phyloP scores from a whole-genome alignment of 345 rosid species.

The Hirschfeldia incana region DNA sequence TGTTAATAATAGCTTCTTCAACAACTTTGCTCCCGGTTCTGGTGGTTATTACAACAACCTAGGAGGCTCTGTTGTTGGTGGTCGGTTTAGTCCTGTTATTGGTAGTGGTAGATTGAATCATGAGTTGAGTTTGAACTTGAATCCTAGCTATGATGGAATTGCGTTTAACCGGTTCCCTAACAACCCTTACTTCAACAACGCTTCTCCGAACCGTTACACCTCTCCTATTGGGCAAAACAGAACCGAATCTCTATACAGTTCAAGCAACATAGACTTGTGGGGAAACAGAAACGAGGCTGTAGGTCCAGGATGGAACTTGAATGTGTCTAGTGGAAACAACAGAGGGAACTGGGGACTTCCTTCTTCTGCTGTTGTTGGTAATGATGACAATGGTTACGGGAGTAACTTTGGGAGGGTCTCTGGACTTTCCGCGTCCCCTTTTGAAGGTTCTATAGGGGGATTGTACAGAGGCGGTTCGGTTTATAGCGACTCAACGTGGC shows the following conservation, averaged over 20 bases:
- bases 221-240: constrained; percentile 69
- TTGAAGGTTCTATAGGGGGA: constrained; percentile 66
- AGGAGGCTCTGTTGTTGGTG: constrained; percentile 69
- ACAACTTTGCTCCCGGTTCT: constrained; percentile 61
- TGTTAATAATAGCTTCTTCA: constrained; percentile 60
- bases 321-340: constrained; percentile 58
- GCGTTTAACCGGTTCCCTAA: constrained; percentile 46
- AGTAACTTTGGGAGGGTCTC: constrained; percentile 50
- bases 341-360: constrained; percentile 67
- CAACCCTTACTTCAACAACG: constrained; percentile 47
- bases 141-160: constrained; percentile 53
- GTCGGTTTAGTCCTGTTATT: constrained; percentile 64
- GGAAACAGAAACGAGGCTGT: constrained; percentile 46
- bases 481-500: constrained; percentile 71
- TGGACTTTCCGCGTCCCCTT: constrained; percentile 44
- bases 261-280: not conserved
- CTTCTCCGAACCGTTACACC: constrained; percentile 59
- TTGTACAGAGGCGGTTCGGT: constrained; percentile 58
- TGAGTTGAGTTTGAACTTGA: constrained; percentile 61
- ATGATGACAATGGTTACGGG: constrained; percentile 46
- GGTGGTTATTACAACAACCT: constrained; percentile 50
- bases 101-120: constrained; percentile 61
- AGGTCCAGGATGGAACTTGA: constrained; percentile 57
- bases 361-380: constrained; percentile 44
- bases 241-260: constrained; percentile 51